Percentiles rank a stretch among this genome's conserved stretches.
phyloP scores from a whole-genome alignment of 306 rosid species.

The Dryas octopetala region DNA sequence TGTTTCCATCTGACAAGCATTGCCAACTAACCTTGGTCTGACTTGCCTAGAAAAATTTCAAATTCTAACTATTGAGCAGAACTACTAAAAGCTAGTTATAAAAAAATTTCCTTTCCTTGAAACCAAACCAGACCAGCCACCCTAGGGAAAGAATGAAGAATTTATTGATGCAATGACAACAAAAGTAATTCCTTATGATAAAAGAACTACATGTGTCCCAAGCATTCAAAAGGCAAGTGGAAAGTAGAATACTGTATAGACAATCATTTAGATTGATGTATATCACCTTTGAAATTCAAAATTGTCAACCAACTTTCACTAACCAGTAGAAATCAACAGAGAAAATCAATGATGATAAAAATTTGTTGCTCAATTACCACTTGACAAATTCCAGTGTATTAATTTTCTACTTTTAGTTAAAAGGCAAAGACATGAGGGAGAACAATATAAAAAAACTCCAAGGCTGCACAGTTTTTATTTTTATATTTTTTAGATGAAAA shows the following conservation, averaged over 20 bases:
- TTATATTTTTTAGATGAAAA: background rate
- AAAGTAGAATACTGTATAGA: background rate
- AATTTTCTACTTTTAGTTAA: background rate
- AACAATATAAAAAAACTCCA: background rate
- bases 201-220: background rate
- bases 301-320: background rate
- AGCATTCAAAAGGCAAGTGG: background rate
- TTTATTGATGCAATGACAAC: background rate
- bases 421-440: background rate
- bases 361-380: background rate
- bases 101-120: background rate
- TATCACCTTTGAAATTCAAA: background rate
- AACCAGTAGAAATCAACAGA: too few species aligned
- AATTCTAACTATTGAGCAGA: background rate
- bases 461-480: background rate
- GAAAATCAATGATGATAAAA: background rate
- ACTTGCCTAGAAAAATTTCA: background rate
- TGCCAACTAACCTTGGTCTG: constrained; percentile 22
- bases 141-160: background rate
- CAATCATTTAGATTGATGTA: background rate
- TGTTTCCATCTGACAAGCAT: constrained; percentile 41
- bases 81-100: background rate
- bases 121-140: background rate
- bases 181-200: background rate
- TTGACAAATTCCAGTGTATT: background rate